Percentiles rank a stretch among this genome's conserved stretches.
phyloP scores from a whole-genome alignment of 2,329 filamentous ascomycete species.

The Aspergillus sp. region DNA sequence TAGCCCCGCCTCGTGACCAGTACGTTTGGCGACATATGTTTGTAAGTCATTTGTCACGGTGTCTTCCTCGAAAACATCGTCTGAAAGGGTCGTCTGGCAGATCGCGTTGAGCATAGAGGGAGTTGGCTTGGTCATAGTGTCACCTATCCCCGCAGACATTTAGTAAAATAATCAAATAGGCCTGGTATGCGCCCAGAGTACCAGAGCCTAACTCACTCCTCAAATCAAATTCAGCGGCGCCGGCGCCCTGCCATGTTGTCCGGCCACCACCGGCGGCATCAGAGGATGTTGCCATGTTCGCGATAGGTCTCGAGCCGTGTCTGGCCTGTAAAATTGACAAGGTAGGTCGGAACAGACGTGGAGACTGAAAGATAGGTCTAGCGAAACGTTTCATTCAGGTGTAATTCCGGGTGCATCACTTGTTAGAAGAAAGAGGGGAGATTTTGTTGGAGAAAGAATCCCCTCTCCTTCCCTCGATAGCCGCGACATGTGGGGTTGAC shows the following conservation, averaged over 20 bases:
- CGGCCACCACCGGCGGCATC: constrained; percentile 19
- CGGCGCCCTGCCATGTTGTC: constrained; percentile 45
- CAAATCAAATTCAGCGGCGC: constrained; percentile 58
- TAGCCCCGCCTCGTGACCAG: constrained; percentile 73
- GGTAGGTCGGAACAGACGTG: constrained; percentile 2
- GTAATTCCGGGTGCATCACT: not conserved
- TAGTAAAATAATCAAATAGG: not conserved
- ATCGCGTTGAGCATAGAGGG: constrained; percentile 80
- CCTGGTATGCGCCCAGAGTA: not conserved
- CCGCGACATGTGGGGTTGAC: constrained; percentile 1
- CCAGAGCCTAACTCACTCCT: constrained; percentile 41
- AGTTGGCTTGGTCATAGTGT: constrained; percentile 74
- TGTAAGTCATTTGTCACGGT: constrained; percentile 75
- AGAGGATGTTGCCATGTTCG: constrained; percentile 19
- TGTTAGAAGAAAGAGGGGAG: not conserved
- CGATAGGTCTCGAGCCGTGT: constrained; percentile 19
- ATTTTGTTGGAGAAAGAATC: not conserved
- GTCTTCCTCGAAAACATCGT: constrained; percentile 84
- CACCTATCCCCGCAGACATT: constrained; percentile 45
- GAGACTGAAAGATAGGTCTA: constrained; percentile 13
- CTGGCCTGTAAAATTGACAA: constrained; percentile 9
- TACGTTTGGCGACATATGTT: constrained; percentile 68
- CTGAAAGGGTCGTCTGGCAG: constrained; percentile 69
- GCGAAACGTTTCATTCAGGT: constrained; percentile 14
- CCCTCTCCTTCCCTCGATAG: not conserved